A percentile compares a stretch with the other conserved stretches of the same genome.
phyloP scores from a whole-genome alignment of 2,329 filamentous ascomycete species.

The Dothideomycetidae sp. region DNA sequence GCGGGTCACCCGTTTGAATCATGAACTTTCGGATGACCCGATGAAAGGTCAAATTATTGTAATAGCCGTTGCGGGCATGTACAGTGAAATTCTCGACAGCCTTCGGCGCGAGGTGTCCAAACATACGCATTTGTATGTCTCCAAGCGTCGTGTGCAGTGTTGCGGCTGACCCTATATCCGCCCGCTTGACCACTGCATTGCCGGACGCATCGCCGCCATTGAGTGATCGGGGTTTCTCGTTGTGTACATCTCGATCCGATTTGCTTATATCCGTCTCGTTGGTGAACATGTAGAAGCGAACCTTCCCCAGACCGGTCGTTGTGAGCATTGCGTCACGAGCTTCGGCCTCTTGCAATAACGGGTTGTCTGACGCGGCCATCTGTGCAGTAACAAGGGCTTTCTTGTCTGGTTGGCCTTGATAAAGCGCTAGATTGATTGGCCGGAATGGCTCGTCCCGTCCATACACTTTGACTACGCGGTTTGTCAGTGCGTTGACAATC shows the following conservation, averaged over 20 bases:
- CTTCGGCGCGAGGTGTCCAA: constrained; percentile 83
- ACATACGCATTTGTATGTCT: constrained; percentile 85
- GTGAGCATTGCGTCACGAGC: constrained; percentile 79
- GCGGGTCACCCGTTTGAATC: constrained; percentile 79
- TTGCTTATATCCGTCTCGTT: constrained; percentile 76
- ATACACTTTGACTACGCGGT: constrained; percentile 79
- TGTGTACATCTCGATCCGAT: constrained; percentile 77
- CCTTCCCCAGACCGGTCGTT: constrained; percentile 69
- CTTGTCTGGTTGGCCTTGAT: constrained; percentile 90
- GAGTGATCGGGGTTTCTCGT: constrained; percentile 69
- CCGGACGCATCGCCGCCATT: constrained; percentile 36
- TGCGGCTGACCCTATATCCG: constrained; percentile 63
- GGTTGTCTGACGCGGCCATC: constrained; percentile 93
- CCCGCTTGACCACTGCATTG: constrained; percentile 44
- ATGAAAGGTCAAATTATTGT: constrained; percentile 96
- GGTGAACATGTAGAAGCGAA: constrained; percentile 96
- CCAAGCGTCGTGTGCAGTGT: constrained; percentile 85
- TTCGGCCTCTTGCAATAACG: constrained; percentile 83
- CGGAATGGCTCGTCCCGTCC: constrained; percentile 81
- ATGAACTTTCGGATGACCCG: constrained; percentile 96
- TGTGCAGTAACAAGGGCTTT: constrained; percentile 87
- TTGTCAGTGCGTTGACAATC: constrained; percentile 90
- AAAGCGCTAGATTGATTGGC: constrained; percentile 67
- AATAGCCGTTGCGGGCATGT: constrained; percentile 78
- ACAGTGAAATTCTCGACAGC: constrained; percentile 96